A percentile compares a stretch with the other conserved stretches of the same genome.
These are phyloP conservation scores for Podospora pseudopauciseta DNA, from an alignment of 495 filamentous ascomycete genomes.

Conservation along the genomic window DNA sequence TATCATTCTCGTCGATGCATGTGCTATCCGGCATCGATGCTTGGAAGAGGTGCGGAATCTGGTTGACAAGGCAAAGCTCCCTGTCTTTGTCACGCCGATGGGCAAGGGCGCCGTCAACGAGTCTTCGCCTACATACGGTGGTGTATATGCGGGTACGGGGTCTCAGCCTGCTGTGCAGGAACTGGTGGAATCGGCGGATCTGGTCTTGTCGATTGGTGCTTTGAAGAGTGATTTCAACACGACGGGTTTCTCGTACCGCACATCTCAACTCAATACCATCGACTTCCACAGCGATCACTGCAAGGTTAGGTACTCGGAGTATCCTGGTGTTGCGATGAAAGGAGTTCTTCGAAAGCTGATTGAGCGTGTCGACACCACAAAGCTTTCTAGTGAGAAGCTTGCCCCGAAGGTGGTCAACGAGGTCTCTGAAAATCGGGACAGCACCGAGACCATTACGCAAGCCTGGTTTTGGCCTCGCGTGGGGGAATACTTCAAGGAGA, in stretches of 20 bases:
- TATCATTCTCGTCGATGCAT: slow-evolving; percentile 86
- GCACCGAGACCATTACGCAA: slow-evolving; percentile 64
- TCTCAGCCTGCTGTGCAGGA: slow-evolving; percentile 66
- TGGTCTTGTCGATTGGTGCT: slow-evolving; percentile 78
- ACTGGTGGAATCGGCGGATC: slow-evolving; percentile 72
- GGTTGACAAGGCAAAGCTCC: slow-evolving; percentile 70
- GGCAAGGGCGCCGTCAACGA: slow-evolving; percentile 88
- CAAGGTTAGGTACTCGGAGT: slow-evolving; percentile 74
- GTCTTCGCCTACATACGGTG: slow-evolving; percentile 68
- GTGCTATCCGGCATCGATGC: slow-evolving; percentile 75
- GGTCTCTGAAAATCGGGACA: slow-evolving; percentile 51
- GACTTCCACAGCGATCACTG: slow-evolving; percentile 81
- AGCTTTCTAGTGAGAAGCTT: slow-evolving; percentile 44
- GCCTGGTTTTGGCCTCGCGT: slow-evolving; percentile 82
- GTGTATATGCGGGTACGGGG: slow-evolving; percentile 84
- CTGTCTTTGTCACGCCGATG: slow-evolving; percentile 87
- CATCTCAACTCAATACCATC: slow-evolving; percentile 77
- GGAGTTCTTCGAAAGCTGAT: slow-evolving; percentile 77
- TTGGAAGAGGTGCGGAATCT: slow-evolving; percentile 73
- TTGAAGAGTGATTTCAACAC: slow-evolving; percentile 90
- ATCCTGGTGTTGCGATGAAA: slow-evolving; percentile 79
- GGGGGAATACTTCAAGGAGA: slow-evolving; percentile 68
- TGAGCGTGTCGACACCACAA: slow-evolving; percentile 54
- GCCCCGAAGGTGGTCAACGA: slow-evolving; percentile 53
- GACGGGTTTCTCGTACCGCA: slow-evolving; percentile 79